A percentile compares a stretch with the other conserved stretches of the same genome.
Evolutionary conservation across 2,329 filamentous ascomycete genomes (phyloP).

Genomic region (Neobulgaria alba): DNA sequence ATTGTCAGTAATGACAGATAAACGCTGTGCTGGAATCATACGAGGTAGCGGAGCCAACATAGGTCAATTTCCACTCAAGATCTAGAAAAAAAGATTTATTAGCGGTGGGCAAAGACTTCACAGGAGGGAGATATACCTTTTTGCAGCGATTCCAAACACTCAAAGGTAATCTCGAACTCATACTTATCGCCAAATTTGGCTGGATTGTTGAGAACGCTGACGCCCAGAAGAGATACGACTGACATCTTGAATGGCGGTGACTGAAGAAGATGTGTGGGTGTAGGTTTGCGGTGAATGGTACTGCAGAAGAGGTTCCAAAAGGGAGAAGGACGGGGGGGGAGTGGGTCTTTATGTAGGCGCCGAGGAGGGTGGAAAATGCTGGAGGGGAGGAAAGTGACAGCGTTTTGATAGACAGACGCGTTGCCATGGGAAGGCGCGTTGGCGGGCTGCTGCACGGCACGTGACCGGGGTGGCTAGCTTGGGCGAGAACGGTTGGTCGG

Average conservation of each 20-base stretch:
- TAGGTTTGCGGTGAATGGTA: no score
- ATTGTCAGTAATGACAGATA: slow-evolving; percentile 7
- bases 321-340: no score
- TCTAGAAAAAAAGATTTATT: slow-evolving; percentile 45
- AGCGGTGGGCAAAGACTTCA: neutral
- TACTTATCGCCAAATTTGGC: slow-evolving; percentile 89
- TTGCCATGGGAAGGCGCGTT: no score
- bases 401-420: no score
- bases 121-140: slow-evolving; percentile 53
- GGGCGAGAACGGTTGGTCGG: no score
- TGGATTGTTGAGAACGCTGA: slow-evolving; percentile 95
- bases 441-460: no score
- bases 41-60: slow-evolving; percentile 96
- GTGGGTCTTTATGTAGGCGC: no score
- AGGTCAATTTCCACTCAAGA: slow-evolving; percentile 98
- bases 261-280: no score
- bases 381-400: no score
- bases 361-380: no score
- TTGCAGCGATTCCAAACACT: slow-evolving; percentile 88
- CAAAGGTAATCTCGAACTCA: slow-evolving; percentile 97
- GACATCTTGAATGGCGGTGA: slow-evolving; percentile 69
- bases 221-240: slow-evolving; percentile 89
- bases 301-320: no score
- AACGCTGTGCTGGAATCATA: slow-evolving; percentile 39
- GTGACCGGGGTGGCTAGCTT: no score